These are phyloP conservation scores for Ophiostoma ips DNA, from an alignment of 2,329 filamentous ascomycete species.

Conservation along the genomic window DNA sequence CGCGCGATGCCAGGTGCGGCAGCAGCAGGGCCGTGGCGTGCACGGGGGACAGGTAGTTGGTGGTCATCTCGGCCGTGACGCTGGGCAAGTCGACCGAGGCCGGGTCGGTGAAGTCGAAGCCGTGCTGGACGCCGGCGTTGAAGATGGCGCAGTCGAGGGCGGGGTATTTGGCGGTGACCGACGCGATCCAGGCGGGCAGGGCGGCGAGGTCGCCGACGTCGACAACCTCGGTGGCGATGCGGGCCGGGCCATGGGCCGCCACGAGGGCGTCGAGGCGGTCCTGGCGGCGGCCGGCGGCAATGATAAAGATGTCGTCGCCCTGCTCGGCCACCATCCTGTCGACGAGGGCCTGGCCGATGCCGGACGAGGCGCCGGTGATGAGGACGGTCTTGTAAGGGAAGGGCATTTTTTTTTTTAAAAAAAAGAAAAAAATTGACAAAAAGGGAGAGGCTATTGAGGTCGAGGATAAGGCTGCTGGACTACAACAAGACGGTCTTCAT, in stretches of 20 bases:
- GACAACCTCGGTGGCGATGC: slow-evolving; percentile 26
- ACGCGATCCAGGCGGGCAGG: slow-evolving; percentile 28
- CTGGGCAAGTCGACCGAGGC: slow-evolving; percentile 20
- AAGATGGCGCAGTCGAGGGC: slow-evolving; percentile 42
- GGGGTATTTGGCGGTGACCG: slow-evolving; percentile 27
- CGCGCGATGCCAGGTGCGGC: slow-evolving; percentile 22
- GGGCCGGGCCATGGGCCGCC: slow-evolving; percentile 26
- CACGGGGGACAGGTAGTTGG: slow-evolving; percentile 14
- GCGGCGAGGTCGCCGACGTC: slow-evolving; percentile 31
- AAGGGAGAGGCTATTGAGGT: too few relatives aligned
- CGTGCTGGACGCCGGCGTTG: slow-evolving; percentile 41
- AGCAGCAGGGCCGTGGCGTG: slow-evolving; percentile 15
- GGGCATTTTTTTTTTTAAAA: too few relatives aligned
- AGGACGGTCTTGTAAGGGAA: slow-evolving; percentile 43
- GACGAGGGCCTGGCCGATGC: slow-evolving; percentile 37
- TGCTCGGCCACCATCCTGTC: slow-evolving; percentile 25
- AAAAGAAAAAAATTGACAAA: not conserved
- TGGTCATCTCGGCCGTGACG: slow-evolving; percentile 17
- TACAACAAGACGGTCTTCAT: too few relatives aligned
- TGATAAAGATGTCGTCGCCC: slow-evolving; percentile 31
- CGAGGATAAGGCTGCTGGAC: too few relatives aligned
- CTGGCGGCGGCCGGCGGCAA: slow-evolving; percentile 37
- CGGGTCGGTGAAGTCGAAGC: slow-evolving; percentile 32
- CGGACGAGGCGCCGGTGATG: slow-evolving; percentile 39
- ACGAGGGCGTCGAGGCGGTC: slow-evolving; percentile 36